Percentiles rank a stretch among this genome's conserved stretches.
These are phyloP conservation scores for Chlorophyllum brunneum DNA, from an alignment of 768 basidiomycete species.

Conservation along the genomic window DNA sequence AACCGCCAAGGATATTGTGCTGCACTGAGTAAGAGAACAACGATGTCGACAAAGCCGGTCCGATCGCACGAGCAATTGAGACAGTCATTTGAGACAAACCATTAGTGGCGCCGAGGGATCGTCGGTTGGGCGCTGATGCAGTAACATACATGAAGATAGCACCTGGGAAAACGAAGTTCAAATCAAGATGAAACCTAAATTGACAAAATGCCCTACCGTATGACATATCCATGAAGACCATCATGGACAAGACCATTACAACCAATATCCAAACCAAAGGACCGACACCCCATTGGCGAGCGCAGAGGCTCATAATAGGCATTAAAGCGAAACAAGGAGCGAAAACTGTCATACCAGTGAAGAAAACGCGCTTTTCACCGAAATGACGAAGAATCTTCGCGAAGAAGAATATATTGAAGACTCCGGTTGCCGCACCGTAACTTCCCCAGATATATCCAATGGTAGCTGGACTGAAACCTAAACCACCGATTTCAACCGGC, in stretches of 20 bases:
- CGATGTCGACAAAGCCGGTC: slow-evolving; percentile 45
- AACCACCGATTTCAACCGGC: slow-evolving; percentile 61
- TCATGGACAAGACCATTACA: slow-evolving; percentile 22
- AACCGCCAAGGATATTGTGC: slow-evolving; percentile 41
- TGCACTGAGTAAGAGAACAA: slow-evolving; percentile 52
- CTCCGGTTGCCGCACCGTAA: slow-evolving; percentile 37
- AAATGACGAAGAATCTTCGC: slow-evolving; percentile 36
- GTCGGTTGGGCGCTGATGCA: slow-evolving; percentile 43
- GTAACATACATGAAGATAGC: slow-evolving; percentile 51
- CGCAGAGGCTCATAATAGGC: slow-evolving; percentile 42
- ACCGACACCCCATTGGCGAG: slow-evolving; percentile 33
- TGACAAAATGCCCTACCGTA: slow-evolving; percentile 31
- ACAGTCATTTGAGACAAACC: slow-evolving; percentile 44
- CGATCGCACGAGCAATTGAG: slow-evolving; percentile 44
- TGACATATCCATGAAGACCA: slow-evolving; percentile 39
- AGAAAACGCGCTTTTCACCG: slow-evolving; percentile 41
- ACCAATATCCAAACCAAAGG: slow-evolving; percentile 35
- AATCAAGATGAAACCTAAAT: neutral
- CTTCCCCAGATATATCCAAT: slow-evolving; percentile 57
- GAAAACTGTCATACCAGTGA: slow-evolving; percentile 30
- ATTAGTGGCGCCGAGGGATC: slow-evolving; percentile 47
- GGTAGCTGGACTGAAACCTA: slow-evolving; percentile 53
- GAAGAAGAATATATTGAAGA: slow-evolving; percentile 39
- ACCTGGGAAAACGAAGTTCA: slow-evolving; percentile 29
- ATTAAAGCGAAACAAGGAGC: slow-evolving; percentile 38